Percentiles rank a stretch among this genome's conserved stretches.
These are phyloP conservation scores for Talinum fruticosum DNA, from an alignment of 148 eudicot species.

Conservation along the genomic window DNA sequence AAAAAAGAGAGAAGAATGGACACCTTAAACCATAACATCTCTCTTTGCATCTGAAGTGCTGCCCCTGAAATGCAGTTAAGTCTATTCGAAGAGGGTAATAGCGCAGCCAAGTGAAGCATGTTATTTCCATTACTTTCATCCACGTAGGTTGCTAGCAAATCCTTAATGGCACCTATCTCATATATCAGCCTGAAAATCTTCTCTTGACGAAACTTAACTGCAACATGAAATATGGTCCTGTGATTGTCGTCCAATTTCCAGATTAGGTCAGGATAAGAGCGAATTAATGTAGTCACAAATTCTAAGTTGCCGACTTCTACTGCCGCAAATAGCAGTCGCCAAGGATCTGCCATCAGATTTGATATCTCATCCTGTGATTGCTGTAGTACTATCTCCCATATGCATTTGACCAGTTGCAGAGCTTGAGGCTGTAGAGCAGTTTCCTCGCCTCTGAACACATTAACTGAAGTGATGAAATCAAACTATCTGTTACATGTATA, in stretches of 20 bases:
- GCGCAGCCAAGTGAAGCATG: constrained; percentile 27
- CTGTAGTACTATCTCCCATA: too few relatives aligned
- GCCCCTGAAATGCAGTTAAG: constrained; percentile 26
- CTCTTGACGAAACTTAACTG: constrained; percentile 23
- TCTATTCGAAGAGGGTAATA: constrained; percentile 11
- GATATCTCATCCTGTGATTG: background rate
- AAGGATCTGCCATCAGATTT: constrained; percentile 5
- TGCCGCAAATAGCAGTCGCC: constrained; percentile 20
- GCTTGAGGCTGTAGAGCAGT: constrained; percentile 7
- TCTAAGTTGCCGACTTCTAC: constrained; percentile 27
- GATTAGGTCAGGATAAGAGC: constrained; percentile 23
- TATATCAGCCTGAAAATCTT: constrained; percentile 27
- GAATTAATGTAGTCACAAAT: constrained; percentile 18
- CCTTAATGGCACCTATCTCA: constrained; percentile 27
- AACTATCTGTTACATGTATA: too few relatives aligned
- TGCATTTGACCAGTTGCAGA: constrained; percentile 23
- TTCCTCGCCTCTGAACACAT: background rate
- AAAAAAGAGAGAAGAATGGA: background rate
- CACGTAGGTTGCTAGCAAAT: background rate
- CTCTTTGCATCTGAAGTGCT: constrained; percentile 31
- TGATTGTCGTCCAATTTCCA: constrained; percentile 25
- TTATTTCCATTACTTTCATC: background rate
- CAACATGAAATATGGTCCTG: constrained; percentile 20
- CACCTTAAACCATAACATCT: constrained; percentile 31
- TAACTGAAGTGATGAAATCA: background rate